Base-by-base conservation (phyloP, 306 rosid genomes). In the Trifolium pratense region DNA sequence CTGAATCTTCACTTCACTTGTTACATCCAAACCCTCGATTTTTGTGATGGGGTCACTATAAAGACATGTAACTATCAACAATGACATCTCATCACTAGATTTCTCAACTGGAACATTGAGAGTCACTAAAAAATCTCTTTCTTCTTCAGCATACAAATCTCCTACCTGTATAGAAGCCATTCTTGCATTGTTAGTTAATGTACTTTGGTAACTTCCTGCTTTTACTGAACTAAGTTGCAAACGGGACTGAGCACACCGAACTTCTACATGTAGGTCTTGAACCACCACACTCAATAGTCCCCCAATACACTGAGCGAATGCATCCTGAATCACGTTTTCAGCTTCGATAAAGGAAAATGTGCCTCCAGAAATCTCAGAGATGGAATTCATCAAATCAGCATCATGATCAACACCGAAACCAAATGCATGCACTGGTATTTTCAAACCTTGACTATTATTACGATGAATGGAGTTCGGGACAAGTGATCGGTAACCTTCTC, bases 271-370 rank as follows among this genome's bases (percentile, higher is more conserved):
- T 20, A 94, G 81, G 75, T 91, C 92, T 79, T 91, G 99, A 80
- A 89, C 91, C 56, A 94, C 95, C 77, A 94, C 99, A 40, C 99
- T 94, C 78, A 94, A 78, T 23, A 94, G 88, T 40, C 99, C 99
- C 17, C 99, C 99, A 70, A 94, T 88, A 83, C 99, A 94, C 80
- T 91, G 99, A 26, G 99, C 99, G 75, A 94, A 94, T 64, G 97
- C 99, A 78, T 94, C 97, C 84, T 94, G 99, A 73, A 94, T 89
- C 71, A 90, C 94, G 74, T 65, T 71, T 83, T 91, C 99, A 5
- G 92, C 80, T 81, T 94, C 97, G 77, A 94, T 91, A 74, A 89
- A 91, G 49, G 99, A 94, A 85, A 91, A 94, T 60, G 99, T 91
- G n/a, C 99, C 99, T 25, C 97, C 90, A 23, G 99, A 91, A 15